Conservation (phyloP, 768 basidiomycete genomes). For the Amanita pseudoporphyria region DNA sequence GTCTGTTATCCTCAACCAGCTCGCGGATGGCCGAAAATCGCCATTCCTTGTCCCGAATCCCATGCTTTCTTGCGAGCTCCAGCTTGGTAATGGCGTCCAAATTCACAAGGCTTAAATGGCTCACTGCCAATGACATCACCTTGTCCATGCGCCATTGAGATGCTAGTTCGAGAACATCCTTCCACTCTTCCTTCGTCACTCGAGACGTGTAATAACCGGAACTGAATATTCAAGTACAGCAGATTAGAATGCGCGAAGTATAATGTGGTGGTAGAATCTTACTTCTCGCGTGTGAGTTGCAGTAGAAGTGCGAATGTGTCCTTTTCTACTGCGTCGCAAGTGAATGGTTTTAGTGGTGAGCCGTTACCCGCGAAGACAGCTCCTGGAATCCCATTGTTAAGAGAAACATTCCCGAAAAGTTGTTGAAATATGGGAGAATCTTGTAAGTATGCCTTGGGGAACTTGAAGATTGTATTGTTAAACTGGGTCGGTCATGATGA, state of each 20-base stretch:
- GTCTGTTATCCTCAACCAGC: slow-evolving; percentile 16
- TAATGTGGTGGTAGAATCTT: background rate
- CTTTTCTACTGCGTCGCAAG: background rate
- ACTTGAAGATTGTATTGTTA: slow-evolving; percentile 1
- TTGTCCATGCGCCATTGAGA: slow-evolving; percentile 14
- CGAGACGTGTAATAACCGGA: background rate
- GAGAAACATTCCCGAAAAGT: background rate
- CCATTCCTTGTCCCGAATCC: slow-evolving; percentile 21
- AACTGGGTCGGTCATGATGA: background rate
- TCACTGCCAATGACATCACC: slow-evolving; percentile 17
- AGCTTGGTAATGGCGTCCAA: slow-evolving; percentile 21
- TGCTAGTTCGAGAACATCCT: slow-evolving; percentile 9
- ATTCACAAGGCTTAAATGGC: slow-evolving; percentile 11
- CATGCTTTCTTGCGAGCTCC: slow-evolving; percentile 19
- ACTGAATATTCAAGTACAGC: background rate
- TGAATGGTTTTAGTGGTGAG: background rate
- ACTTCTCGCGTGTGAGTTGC: background rate
- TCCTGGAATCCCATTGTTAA: background rate
- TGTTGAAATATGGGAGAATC: background rate
- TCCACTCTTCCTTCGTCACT: too few species aligned
- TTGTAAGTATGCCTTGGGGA: background rate
- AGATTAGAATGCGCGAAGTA: background rate
- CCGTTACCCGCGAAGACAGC: background rate
- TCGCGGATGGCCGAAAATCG: slow-evolving; percentile 19
- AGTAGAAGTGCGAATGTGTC: background rate